These are phyloP conservation scores for Tephrocybe rancida DNA, from an alignment of 768 basidiomycete species.

Conservation along the genomic window DNA sequence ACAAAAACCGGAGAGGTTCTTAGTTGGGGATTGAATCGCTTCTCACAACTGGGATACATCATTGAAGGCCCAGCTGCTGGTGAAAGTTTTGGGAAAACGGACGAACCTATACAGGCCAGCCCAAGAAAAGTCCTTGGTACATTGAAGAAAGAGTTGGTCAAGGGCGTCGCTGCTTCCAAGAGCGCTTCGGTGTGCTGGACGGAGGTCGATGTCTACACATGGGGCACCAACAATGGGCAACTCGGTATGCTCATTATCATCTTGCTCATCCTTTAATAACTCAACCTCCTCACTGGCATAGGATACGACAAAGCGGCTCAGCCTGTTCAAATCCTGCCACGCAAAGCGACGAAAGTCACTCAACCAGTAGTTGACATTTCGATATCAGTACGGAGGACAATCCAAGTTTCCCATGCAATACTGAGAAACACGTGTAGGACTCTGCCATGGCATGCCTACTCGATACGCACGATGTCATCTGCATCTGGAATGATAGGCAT, in stretches of 20 bases:
- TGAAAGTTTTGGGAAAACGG: constrained; percentile 42
- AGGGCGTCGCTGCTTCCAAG: constrained; percentile 86
- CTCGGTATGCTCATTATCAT: constrained; percentile 56
- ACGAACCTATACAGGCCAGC: constrained; percentile 75
- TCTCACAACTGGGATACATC: constrained; percentile 85
- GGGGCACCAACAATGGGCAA: constrained; percentile 95
- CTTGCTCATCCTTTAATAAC: background rate
- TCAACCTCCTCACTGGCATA: constrained; percentile 24
- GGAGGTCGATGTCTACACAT: constrained; percentile 68
- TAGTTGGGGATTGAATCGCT: constrained; percentile 91
- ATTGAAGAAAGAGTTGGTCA: constrained; percentile 76
- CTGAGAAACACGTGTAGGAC: constrained; percentile 49
- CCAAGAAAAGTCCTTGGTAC: constrained; percentile 77
- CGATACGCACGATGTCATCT: constrained; percentile 78
- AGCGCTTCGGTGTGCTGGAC: constrained; percentile 92
- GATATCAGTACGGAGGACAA: constrained; percentile 58
- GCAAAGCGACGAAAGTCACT: constrained; percentile 78
- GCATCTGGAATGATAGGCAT: constrained; percentile 75
- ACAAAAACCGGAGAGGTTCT: constrained; percentile 81
- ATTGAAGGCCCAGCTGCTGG: constrained; percentile 53
- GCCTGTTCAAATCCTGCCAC: constrained; percentile 74
- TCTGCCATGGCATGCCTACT: constrained; percentile 82
- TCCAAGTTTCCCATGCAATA: background rate
- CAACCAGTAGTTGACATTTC: constrained; percentile 72
- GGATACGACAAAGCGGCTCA: constrained; percentile 79